phyloP scores from a whole-genome alignment of 1,284 basidiomycete species.

The Taiwanofungus camphoratus region DNA sequence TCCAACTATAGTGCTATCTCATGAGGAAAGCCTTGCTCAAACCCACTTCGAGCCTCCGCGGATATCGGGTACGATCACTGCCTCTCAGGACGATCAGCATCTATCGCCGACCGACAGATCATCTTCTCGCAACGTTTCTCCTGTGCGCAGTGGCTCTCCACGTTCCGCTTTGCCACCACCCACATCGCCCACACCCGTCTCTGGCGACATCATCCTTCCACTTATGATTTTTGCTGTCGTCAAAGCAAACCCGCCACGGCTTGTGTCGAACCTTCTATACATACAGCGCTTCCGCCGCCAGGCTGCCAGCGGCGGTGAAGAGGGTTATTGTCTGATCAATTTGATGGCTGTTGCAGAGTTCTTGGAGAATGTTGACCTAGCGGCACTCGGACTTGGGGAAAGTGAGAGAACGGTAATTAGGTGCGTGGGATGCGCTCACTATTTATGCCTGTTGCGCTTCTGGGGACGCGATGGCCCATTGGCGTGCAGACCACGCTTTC shows the following conservation, averaged over 20 bases:
- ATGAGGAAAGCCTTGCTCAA: slow-evolving; percentile 15
- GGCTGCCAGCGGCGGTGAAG: slow-evolving; percentile 69
- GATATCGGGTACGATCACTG: slow-evolving; percentile 9
- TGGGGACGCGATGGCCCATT: slow-evolving; percentile 3
- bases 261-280: slow-evolving; percentile 84
- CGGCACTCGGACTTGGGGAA: slow-evolving; percentile 72
- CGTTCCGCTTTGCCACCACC: slow-evolving; percentile 26
- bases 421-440: no score
- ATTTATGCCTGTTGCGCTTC: neutral
- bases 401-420: slow-evolving; percentile 56
- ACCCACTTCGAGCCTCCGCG: slow-evolving; percentile 11
- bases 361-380: slow-evolving; percentile 86
- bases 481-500: no score
- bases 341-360: slow-evolving; percentile 92
- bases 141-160: slow-evolving; percentile 16
- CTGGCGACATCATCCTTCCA: slow-evolving; percentile 79
- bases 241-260: slow-evolving; percentile 78
- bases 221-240: slow-evolving; percentile 90
- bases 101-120: slow-evolving; percentile 3
- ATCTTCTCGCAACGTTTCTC: slow-evolving; percentile 8
- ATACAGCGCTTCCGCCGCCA: slow-evolving; percentile 82
- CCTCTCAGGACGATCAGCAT: slow-evolving; percentile 10
- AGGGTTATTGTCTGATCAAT: slow-evolving; percentile 90
- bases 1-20: slow-evolving; percentile 26
- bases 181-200: slow-evolving; percentile 43